Percentiles rank a stretch among this genome's conserved stretches.
phyloP scores from a whole-genome alignment of 2,329 filamentous ascomycete species.

The Penicillium sp. region DNA sequence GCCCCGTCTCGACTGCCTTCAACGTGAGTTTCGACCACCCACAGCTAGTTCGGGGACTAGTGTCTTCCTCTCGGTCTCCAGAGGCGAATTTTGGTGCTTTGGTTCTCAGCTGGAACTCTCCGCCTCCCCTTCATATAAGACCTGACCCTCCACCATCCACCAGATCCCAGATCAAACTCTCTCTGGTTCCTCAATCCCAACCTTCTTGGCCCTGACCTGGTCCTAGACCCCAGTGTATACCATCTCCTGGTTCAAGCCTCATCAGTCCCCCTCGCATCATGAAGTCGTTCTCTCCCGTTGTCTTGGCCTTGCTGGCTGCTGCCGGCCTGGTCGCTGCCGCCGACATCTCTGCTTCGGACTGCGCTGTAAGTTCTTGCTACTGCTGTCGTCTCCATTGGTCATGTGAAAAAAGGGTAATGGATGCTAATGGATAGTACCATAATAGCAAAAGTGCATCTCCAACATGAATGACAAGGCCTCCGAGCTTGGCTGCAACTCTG shows the following conservation, averaged over 20 bases:
- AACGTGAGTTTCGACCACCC: slow-evolving; percentile 6
- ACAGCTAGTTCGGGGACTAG: slow-evolving; percentile 3
- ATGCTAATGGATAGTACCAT: slow-evolving; percentile 8
- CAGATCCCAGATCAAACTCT: too few species aligned
- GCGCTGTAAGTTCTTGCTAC: slow-evolving; percentile 32
- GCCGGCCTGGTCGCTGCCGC: slow-evolving; percentile 26
- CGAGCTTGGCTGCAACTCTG: slow-evolving; percentile 40
- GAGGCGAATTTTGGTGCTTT: background rate
- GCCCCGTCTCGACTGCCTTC: background rate
- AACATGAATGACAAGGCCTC: slow-evolving; percentile 44
- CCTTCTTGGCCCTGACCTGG: background rate
- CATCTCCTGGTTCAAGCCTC: background rate
- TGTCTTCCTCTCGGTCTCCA: background rate
- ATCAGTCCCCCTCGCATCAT: slow-evolving; percentile 21
- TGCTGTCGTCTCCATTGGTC: background rate
- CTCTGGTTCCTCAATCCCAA: background rate
- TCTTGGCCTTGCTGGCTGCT: slow-evolving; percentile 31
- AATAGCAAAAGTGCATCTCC: slow-evolving; percentile 45
- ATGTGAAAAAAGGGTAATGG: background rate
- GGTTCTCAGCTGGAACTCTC: background rate
- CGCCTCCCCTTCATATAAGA: background rate
- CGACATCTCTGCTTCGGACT: slow-evolving; percentile 27
- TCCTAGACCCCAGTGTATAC: background rate
- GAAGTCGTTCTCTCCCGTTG: slow-evolving; percentile 33
- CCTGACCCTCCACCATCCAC: too few species aligned